Evolutionary conservation across 257 asterid species (phyloP).

Genomic region (Nicotiana otophora): DNA sequence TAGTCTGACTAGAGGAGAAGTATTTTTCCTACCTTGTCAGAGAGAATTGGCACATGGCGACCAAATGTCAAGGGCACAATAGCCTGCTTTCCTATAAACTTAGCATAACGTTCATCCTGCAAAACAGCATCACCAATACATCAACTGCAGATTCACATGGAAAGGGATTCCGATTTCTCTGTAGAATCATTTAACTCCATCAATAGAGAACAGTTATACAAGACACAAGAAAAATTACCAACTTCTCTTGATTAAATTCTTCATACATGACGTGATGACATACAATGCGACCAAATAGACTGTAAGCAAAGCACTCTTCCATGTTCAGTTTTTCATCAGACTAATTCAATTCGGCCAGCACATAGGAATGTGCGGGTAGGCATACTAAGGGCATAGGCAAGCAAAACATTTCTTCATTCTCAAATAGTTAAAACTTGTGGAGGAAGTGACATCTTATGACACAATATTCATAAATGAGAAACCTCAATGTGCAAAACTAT

Average conservation of each 20-base stretch:
- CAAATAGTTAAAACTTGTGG: neutral
- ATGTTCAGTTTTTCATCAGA: neutral
- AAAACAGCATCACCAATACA: slow-evolving; percentile 17
- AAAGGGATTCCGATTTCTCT: neutral
- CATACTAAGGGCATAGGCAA: neutral
- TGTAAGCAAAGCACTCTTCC: neutral
- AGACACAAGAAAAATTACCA: neutral
- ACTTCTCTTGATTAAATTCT: neutral
- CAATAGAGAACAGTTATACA: neutral
- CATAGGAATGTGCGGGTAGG: neutral
- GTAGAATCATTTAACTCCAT: neutral
- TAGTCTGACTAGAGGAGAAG: neutral
- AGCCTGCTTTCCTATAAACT: slow-evolving; percentile 85
- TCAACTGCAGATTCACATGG: slow-evolving; percentile 2
- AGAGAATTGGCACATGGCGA: slow-evolving; percentile 91
- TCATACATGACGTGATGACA: neutral
- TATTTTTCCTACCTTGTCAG: slow-evolving; percentile 66
- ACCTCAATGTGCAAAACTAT: neutral
- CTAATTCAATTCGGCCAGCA: neutral
- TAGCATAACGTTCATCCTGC: slow-evolving; percentile 87
- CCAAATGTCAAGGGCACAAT: slow-evolving; percentile 96
- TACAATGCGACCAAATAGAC: neutral
- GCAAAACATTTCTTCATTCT: neutral
- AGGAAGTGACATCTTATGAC: neutral
- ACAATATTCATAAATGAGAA: neutral